Base-by-base conservation (phyloP, 805 yeast species). In the Kregervanrija fluxuum region DNA sequence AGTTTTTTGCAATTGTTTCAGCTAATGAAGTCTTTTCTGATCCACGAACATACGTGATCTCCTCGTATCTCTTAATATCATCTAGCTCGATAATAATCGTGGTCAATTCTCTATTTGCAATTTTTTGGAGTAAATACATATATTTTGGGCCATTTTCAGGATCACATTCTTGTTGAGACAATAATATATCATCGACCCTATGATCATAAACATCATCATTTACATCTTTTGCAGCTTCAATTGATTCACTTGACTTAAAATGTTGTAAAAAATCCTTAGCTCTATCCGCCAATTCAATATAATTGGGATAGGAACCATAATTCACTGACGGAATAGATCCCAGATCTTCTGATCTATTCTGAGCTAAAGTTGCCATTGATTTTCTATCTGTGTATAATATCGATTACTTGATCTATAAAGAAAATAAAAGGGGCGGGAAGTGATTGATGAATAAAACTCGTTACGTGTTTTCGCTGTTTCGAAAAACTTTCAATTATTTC, bases 31-130 rank as follows among this genome's bases (percentile, higher is more conserved):
- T 38, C 16, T 34, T 39, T 14, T 33, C 22, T 17, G 41, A 39
- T 11, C 41, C 42, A 4, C 32, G 30, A n/a, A 11, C 14, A 12
- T 15, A 13, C 1, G 43, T 33, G 42, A 73, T 69, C 35, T 73
- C 74, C 56, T 86, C 93, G 62, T 74, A 93, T 36, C 71, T 69
- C 52, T 77, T 77, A 46, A 93, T 67, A 64, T 93, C 99, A 61
- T 93, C 95, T 42, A 93, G 71, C 48, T 88, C 96, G 39, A 93
- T 73, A 44, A 69, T 70, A 15, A 93, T 56, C 1, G 88, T 77
- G 31, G 84, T 70, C 30, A 71, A 50, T 52, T 90, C 89, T 57
- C 99, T 77, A 62, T 95, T 88, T 47, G 97, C 89, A 31, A 93
- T 74, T 52, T 79, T 69, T 59, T 88, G 96, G 38, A 93, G 68